A percentile compares a stretch with the other conserved stretches of the same genome.
These are phyloP conservation scores for Arctium minus DNA, from an alignment of 129 eudicot species.

Conservation along the genomic window DNA sequence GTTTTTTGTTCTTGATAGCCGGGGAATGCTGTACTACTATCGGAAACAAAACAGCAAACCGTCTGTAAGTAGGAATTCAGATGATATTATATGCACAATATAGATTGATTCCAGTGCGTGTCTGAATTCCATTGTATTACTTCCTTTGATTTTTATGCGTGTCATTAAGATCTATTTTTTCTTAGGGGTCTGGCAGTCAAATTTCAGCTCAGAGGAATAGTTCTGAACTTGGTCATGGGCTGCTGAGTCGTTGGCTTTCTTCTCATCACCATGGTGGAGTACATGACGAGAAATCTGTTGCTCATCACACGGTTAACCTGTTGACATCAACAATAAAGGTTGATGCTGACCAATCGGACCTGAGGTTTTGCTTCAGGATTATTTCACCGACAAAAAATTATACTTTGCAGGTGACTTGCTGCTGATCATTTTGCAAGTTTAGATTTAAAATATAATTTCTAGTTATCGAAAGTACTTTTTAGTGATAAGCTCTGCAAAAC, in stretches of 20 bases:
- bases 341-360: slow-evolving; percentile 95
- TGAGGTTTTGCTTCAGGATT: slow-evolving; percentile 91
- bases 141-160: neutral
- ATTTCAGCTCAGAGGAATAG: slow-evolving; percentile 89
- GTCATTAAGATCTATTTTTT: neutral
- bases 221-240: slow-evolving; percentile 95
- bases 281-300: slow-evolving; percentile 97
- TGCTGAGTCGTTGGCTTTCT: slow-evolving; percentile 98
- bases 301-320: slow-evolving; percentile 94
- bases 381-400: slow-evolving; percentile 95
- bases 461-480: neutral
- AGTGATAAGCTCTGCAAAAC: neutral
- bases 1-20: slow-evolving; percentile 94
- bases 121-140: neutral
- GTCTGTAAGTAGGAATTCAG: slow-evolving; percentile 49
- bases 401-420: slow-evolving; percentile 75
- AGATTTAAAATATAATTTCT: neutral
- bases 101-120: neutral
- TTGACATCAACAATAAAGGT: slow-evolving; percentile 95
- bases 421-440: neutral
- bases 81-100: neutral
- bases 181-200: slow-evolving; percentile 78
- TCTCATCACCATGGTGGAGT: slow-evolving; percentile 90
- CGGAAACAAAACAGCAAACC: slow-evolving; percentile 87
- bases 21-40: slow-evolving; percentile 91